Evolutionary conservation across 768 basidiomycete genomes (phyloP), one percentile per base, ranked within the genome.

Genomic region (Boletales sp.): DNA sequence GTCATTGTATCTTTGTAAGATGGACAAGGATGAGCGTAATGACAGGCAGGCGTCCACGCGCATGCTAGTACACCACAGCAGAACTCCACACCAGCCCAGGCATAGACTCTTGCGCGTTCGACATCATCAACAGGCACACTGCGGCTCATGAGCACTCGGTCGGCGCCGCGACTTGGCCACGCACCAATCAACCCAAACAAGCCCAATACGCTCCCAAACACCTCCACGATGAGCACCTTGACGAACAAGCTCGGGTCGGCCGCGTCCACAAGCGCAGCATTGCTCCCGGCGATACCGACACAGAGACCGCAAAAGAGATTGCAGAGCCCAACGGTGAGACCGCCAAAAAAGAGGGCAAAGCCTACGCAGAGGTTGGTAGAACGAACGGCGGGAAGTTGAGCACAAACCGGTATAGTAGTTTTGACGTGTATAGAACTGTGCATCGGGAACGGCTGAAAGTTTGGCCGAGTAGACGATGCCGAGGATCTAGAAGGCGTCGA

Each of bases 331-430:
- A 95, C 94, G 2, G 93, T 94, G 31, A 97, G 72, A 29, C 97
- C 97, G 19, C 94, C 94, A 87, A 94, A 98, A 78, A 99, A 98
- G 44, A 98, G 78, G 3, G 95, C 87, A 61, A 82, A 97, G 6
- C 93, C 91, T 91, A 15, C 15, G 24, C 24, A 27, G 24, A 14
- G 34, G 15, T 34, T 13, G 12, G 7, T 32, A 27, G 13, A 27
- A 30, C 19, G 47, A 17, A 38, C 18, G 8, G 17, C 5, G n/a
- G 14, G 12, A 1, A 15, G 35, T 10, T 68, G 31, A 1, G 21
- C 17, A 21, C 12, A 8, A 50, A 84, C 91, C 94, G 5, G 95
- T 97, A 72, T 87, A 97, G 71, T 95, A 97, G 71, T 97, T 97
- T 52, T 84, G 76, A 11, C 77, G 76, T 0, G 91, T 93, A 73